Base-by-base conservation (phyloP, 257 asterid genomes). In the Lavandula angustifolia region DNA sequence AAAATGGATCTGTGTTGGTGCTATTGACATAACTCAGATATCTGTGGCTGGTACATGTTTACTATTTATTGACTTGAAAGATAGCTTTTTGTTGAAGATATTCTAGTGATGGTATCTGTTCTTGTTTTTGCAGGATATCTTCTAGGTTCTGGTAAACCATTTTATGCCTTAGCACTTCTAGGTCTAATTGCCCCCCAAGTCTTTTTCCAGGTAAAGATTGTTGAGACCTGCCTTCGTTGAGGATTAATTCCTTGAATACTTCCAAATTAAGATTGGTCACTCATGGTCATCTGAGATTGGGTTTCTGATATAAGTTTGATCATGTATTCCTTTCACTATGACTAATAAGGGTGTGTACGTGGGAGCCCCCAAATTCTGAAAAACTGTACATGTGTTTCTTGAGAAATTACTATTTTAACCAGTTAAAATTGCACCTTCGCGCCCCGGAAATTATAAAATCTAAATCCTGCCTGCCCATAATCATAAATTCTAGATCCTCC, bases 1-100 rank as follows among this genome's bases (percentile, higher is more conserved):
- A n/a, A 92, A 92, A 72, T 92, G 99, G 99, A 89, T 92, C 54
- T 92, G 95, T 46, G 97, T 92, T 58, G 97, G 99, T 58, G 99
- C 99, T 54, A 92, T 92, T 12, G 99, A 92, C 84, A 53, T 92
- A 63, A 92, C 99, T 76, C 97, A 89, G 72, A 38, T 92, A 76
- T 92, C 95, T 4, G 96, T 92, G 74, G 97, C 97, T 56, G 99
- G 99, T 89, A 77, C 69, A 10, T 53, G 38, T 16, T 40, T 56
- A 37, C 17, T 40, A 14, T 49, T 48, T 40, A 14, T 49, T 48
- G 16, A n/a, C 38, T 61, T 4, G 53, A 12, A 47, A 17, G 12
- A 29, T 62, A 18, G 48, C 18, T 34, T 51, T 35, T 44, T 11
- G 47, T 10, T 10, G 32, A 13, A 53, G 52, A 62, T 12, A 42